These are phyloP conservation scores for Graphilbum fragrans DNA, from an alignment of 2,329 filamentous ascomycete species.

Conservation along the genomic window DNA sequence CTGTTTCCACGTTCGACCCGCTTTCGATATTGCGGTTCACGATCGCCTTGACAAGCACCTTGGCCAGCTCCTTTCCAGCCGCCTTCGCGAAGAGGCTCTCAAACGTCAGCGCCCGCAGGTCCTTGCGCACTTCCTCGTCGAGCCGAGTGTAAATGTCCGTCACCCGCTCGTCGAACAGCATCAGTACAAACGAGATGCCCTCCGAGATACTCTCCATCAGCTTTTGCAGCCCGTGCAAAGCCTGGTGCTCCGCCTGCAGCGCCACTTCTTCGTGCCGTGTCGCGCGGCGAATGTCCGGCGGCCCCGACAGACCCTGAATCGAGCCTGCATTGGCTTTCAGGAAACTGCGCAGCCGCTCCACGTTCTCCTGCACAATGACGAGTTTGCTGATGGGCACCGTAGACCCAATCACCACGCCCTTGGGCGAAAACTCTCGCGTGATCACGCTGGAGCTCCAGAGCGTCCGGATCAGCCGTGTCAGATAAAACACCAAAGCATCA, in stretches of 20 bases:
- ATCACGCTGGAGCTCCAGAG: slow-evolving; percentile 79
- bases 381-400: slow-evolving; percentile 59
- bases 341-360: slow-evolving; percentile 70
- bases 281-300: slow-evolving; percentile 68
- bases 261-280: slow-evolving; percentile 86
- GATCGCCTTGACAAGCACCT: slow-evolving; percentile 91
- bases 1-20: slow-evolving; percentile 92
- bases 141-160: slow-evolving; percentile 75
- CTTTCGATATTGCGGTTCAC: slow-evolving; percentile 96
- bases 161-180: slow-evolving; percentile 87
- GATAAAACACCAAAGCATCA: slow-evolving; percentile 76
- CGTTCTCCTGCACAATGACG: slow-evolving; percentile 62
- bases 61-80: slow-evolving; percentile 78
- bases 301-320: slow-evolving; percentile 88
- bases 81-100: slow-evolving; percentile 73
- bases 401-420: slow-evolving; percentile 52
- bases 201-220: slow-evolving; percentile 87
- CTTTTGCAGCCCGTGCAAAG: slow-evolving; percentile 72
- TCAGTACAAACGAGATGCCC: slow-evolving; percentile 89
- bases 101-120: slow-evolving; percentile 69
- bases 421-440: slow-evolving; percentile 54
- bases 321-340: slow-evolving; percentile 78
- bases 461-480: slow-evolving; percentile 75
- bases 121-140: slow-evolving; percentile 54
- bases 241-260: slow-evolving; percentile 86